phyloP scores from a whole-genome alignment of 1,284 basidiomycete genomes.

The Ustilago shanxiensis region DNA sequence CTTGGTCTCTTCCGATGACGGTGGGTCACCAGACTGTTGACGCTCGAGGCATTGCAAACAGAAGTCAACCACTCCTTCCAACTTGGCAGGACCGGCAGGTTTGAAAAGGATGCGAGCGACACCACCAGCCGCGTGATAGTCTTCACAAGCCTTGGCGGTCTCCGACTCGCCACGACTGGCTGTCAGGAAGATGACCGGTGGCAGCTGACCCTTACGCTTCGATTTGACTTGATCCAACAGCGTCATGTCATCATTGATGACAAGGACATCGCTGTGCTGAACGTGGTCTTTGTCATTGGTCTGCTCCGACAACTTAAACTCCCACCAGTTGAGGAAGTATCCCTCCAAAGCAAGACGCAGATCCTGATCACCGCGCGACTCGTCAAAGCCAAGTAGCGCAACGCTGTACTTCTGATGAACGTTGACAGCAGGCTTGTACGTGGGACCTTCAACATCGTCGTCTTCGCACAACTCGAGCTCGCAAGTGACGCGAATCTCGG shows the following conservation, averaged over 20 bases:
- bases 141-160: slow-evolving; percentile 76
- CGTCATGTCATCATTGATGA: slow-evolving; percentile 83
- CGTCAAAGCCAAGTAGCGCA: slow-evolving; percentile 81
- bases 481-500: slow-evolving; percentile 90
- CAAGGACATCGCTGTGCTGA: slow-evolving; percentile 78
- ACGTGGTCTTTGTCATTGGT: slow-evolving; percentile 6
- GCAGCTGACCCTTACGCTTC: slow-evolving; percentile 69
- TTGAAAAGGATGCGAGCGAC: slow-evolving; percentile 89
- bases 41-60: slow-evolving; percentile 76
- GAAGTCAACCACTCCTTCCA: slow-evolving; percentile 80
- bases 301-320: slow-evolving; percentile 73
- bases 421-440: slow-evolving; percentile 72
- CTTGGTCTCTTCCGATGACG: slow-evolving; percentile 47
- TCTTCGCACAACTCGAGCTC: slow-evolving; percentile 76
- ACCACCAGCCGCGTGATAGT: slow-evolving; percentile 84
- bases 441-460: slow-evolving; percentile 52
- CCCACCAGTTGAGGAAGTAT: slow-evolving; percentile 84
- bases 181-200: slow-evolving; percentile 82
- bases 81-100: slow-evolving; percentile 84
- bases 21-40: slow-evolving; percentile 47
- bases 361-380: slow-evolving; percentile 78
- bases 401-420: slow-evolving; percentile 74
- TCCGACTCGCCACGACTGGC: slow-evolving; percentile 78
- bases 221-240: slow-evolving; percentile 71
- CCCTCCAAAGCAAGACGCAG: slow-evolving; percentile 77